Evolutionary conservation across 2,329 filamentous ascomycete genomes (phyloP).

Genomic region (Cercospora zeina): DNA sequence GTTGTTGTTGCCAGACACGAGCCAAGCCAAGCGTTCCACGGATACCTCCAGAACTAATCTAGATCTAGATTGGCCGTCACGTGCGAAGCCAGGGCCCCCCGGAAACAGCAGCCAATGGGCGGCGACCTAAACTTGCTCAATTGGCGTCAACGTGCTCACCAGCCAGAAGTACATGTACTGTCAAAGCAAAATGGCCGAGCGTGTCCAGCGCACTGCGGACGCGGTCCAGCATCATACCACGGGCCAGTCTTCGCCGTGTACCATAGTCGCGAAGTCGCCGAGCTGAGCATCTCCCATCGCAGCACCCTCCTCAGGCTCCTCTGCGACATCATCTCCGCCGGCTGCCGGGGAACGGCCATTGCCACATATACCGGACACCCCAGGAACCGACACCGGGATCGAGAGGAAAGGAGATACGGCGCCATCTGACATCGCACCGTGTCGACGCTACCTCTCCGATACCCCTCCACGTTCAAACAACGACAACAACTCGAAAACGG

Average conservation of each 20-base stretch:
- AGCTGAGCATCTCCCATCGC: not conserved
- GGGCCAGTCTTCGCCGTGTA: not conserved
- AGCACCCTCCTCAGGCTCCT: not conserved
- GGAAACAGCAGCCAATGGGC: not conserved
- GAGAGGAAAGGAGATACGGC: not conserved
- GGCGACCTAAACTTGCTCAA: conserved; percentile 4
- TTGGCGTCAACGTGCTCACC: conserved; percentile 6
- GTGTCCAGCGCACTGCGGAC: not conserved
- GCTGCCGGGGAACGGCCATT: not conserved
- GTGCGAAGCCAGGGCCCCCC: not conserved
- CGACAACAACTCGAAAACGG: not conserved
- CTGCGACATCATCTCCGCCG: not conserved
- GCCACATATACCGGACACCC: conserved; percentile 2
- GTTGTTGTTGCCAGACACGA: not conserved
- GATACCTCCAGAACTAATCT: too few species aligned
- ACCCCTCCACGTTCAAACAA: not conserved
- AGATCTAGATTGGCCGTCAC: not conserved
- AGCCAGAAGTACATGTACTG: not conserved
- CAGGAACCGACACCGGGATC: not conserved
- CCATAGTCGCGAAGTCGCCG: not conserved
- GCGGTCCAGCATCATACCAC: not conserved
- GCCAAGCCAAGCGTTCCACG: too few species aligned
- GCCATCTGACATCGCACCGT: not conserved
- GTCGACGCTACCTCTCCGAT: not conserved
- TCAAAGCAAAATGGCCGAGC: not conserved